These are phyloP conservation scores for Penicillium robsamsonii DNA, from an alignment of 495 filamentous ascomycete genomes.

Conservation along the genomic window DNA sequence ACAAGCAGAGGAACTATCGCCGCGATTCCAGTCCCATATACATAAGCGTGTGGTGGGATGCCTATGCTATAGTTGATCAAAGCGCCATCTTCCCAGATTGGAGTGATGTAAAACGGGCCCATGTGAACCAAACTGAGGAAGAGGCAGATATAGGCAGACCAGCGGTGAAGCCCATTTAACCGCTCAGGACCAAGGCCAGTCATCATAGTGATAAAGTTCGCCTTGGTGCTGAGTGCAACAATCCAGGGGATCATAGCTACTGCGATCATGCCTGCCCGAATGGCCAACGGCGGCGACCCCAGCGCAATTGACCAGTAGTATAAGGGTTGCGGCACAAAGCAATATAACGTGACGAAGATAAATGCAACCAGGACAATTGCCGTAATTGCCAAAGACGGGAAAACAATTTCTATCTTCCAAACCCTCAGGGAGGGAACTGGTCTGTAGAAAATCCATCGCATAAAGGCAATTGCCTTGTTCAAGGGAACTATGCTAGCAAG, in stretches of 20 bases:
- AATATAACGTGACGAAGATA: slow-evolving; percentile 73
- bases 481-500: slow-evolving; percentile 66
- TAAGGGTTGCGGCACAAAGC: slow-evolving; percentile 77
- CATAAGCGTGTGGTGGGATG: slow-evolving; percentile 59
- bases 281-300: slow-evolving; percentile 85
- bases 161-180: slow-evolving; percentile 89
- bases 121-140: slow-evolving; percentile 81
- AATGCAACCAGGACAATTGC: slow-evolving; percentile 61
- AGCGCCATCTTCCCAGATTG: slow-evolving; percentile 76
- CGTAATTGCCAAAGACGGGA: slow-evolving; percentile 72
- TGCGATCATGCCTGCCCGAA: slow-evolving; percentile 89
- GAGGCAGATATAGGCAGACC: slow-evolving; percentile 84
- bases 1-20: slow-evolving; percentile 76
- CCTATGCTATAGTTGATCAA: slow-evolving; percentile 61
- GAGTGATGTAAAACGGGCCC: slow-evolving; percentile 85
- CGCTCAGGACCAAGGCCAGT: slow-evolving; percentile 92
- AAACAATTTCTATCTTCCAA: slow-evolving; percentile 61
- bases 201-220: slow-evolving; percentile 78
- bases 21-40: slow-evolving; percentile 89
- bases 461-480: slow-evolving; percentile 72
- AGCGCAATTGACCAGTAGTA: slow-evolving; percentile 79
- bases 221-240: slow-evolving; percentile 83
- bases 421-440: slow-evolving; percentile 69
- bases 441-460: slow-evolving; percentile 82
- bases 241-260: slow-evolving; percentile 96